Conservation (phyloP, 495 filamentous ascomycete species). For the Trichoderma parareesei region DNA sequence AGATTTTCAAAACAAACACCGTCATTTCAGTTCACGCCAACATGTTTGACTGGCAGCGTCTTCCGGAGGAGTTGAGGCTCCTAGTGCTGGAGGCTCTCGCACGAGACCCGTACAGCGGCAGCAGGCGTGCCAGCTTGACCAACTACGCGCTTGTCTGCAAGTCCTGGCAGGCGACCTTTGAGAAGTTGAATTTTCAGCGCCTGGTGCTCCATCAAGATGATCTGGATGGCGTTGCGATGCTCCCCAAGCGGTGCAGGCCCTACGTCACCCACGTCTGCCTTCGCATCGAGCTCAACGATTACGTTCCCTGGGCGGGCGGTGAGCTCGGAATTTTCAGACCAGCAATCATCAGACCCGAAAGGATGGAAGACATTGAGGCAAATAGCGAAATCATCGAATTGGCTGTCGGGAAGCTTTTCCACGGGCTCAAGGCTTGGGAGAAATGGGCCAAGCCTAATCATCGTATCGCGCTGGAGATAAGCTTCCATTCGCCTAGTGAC, state of each 20-base stretch:
- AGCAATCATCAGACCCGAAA: not conserved
- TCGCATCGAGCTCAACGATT: not conserved
- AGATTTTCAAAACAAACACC: not conserved
- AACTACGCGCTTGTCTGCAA: not conserved
- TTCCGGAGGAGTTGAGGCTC: not conserved
- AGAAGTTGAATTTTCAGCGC: not conserved
- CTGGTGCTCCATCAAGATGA: not conserved
- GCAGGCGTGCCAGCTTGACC: not conserved
- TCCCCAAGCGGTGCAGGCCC: not conserved
- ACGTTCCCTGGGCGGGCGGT: not conserved
- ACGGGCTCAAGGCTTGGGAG: not conserved
- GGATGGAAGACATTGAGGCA: not conserved
- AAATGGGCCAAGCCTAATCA: not conserved
- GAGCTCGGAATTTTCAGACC: not conserved
- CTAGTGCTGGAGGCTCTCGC: not conserved
- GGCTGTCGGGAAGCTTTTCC: not conserved
- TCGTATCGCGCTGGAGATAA: not conserved
- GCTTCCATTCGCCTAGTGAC: not conserved
- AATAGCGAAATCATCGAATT: not conserved
- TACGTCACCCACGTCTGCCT: not conserved
- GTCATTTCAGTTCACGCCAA: not conserved
- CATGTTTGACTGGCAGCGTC: not conserved
- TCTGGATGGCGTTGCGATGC: not conserved
- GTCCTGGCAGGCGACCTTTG: not conserved
- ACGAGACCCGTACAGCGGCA: not conserved